These are phyloP conservation scores for Calonectria fujianensis DNA, from an alignment of 2,329 filamentous ascomycete genomes.

Conservation along the genomic window DNA sequence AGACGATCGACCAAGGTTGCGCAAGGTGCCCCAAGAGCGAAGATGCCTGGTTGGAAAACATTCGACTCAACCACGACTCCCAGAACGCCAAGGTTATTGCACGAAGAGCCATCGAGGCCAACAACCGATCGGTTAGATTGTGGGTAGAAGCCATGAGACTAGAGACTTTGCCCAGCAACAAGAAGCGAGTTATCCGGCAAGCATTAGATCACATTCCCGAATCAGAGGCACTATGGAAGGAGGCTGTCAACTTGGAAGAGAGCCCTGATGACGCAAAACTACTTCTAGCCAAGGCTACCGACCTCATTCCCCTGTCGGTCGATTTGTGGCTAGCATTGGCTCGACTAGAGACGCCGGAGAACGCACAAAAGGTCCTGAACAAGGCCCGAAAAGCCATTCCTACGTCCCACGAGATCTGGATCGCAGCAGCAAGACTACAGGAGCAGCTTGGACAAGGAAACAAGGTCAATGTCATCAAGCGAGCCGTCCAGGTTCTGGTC, in stretches of 20 bases:
- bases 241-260: conserved; percentile 95
- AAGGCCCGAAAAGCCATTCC: conserved; percentile 95
- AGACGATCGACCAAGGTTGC: conserved; percentile 90
- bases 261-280: conserved; percentile 90
- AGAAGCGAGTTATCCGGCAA: conserved; percentile 93
- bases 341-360: conserved; percentile 90
- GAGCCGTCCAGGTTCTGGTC: conserved; percentile 89
- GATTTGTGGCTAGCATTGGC: conserved; percentile 97
- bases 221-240: conserved; percentile 98
- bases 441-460: conserved; percentile 87
- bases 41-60: conserved; percentile 97
- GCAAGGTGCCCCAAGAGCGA: conserved; percentile 94
- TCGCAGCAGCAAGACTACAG: conserved; percentile 92
- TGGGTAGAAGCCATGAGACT: conserved; percentile 98
- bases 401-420: conserved; percentile 96
- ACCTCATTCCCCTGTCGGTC: conserved; percentile 94
- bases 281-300: conserved; percentile 93
- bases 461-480: conserved; percentile 95
- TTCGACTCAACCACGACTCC: conserved; percentile 88
- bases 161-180: conserved; percentile 86
- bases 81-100: conserved; percentile 97
- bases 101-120: conserved; percentile 93
- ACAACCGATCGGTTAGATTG: conserved; percentile 88
- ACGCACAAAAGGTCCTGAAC: conserved; percentile 96
- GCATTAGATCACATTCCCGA: conserved; percentile 95